Percentiles rank a stretch among this genome's conserved stretches.
These are phyloP conservation scores for Metschnikowia reukaufii DNA, from an alignment of 805 yeast species.

Conservation along the genomic window DNA sequence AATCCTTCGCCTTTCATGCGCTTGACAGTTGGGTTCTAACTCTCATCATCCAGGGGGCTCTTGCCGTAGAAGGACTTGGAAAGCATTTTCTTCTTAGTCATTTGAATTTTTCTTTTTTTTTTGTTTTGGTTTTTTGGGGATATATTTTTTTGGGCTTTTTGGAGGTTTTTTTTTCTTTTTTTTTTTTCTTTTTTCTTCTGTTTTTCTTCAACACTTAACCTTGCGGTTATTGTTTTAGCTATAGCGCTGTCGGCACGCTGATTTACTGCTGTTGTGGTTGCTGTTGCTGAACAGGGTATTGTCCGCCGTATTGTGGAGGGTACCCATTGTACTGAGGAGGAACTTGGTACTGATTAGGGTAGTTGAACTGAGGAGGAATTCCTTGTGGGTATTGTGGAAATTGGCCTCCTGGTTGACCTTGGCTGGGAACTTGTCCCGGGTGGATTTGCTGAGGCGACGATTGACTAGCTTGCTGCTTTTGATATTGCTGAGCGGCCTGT, in stretches of 20 bases:
- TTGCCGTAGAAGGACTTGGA: neutral
- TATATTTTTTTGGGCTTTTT: conserved; percentile 3
- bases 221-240: too few relatives aligned
- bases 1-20: conserved; percentile 1
- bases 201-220: neutral
- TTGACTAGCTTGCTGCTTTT: conserved; percentile 12
- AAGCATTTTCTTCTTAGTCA: conserved; percentile 2
- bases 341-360: conserved; percentile 21
- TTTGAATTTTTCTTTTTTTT: conserved; percentile 5
- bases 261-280: conserved; percentile 25
- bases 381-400: conserved; percentile 17
- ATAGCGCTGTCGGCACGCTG: neutral
- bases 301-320: conserved; percentile 25
- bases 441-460: conserved; percentile 8
- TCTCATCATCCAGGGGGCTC: neutral
- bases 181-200: neutral
- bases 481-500: conserved; percentile 21
- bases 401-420: conserved; percentile 14
- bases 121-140: conserved; percentile 1
- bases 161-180: conserved; percentile 1
- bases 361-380: conserved; percentile 19
- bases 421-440: conserved; percentile 30
- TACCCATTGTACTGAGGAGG: conserved; percentile 30
- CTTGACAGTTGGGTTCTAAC: neutral
- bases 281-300: conserved; percentile 25